phyloP scores from a whole-genome alignment of 495 filamentous ascomycete species.

The Tuber borchii region DNA sequence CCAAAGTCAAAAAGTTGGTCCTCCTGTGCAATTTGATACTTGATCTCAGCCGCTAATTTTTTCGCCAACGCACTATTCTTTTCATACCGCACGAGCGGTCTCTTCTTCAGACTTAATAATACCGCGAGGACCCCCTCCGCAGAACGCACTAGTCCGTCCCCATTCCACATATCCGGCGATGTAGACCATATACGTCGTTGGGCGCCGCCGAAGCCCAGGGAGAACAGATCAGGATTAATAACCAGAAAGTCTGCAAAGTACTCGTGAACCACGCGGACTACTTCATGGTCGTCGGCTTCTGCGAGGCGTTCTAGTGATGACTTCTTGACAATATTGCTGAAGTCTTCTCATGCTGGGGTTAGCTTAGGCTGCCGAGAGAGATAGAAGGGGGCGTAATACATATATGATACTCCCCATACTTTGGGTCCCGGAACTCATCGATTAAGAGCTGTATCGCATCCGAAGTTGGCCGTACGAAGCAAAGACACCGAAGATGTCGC shows the following conservation, averaged over 20 bases:
- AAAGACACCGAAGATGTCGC: conserved; percentile 90
- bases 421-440: conserved; percentile 91
- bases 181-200: conserved; percentile 70
- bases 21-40: conserved; percentile 85
- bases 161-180: conserved; percentile 79
- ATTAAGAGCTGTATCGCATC: conserved; percentile 88
- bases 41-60: conserved; percentile 75
- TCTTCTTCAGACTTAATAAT: conserved; percentile 86
- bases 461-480: conserved; percentile 83
- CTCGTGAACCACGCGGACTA: conserved; percentile 85
- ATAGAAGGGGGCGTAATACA: conserved; percentile 45
- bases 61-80: conserved; percentile 85
- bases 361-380: conserved; percentile 5
- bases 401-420: conserved; percentile 95
- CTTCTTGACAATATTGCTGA: conserved; percentile 95
- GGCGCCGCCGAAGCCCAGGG: conserved; percentile 68
- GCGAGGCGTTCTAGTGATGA: conserved; percentile 90
- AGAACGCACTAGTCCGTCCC: conserved; percentile 72
- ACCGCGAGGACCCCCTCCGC: conserved; percentile 80
- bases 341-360: conserved; percentile 48
- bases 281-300: conserved; percentile 96
- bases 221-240: conserved; percentile 89
- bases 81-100: conserved; percentile 86
- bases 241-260: conserved; percentile 93
- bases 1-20: conserved; percentile 93